Evolutionary conservation across 83 land plant genomes (phyloP).

Genomic region (Thuja plicata): DNA sequence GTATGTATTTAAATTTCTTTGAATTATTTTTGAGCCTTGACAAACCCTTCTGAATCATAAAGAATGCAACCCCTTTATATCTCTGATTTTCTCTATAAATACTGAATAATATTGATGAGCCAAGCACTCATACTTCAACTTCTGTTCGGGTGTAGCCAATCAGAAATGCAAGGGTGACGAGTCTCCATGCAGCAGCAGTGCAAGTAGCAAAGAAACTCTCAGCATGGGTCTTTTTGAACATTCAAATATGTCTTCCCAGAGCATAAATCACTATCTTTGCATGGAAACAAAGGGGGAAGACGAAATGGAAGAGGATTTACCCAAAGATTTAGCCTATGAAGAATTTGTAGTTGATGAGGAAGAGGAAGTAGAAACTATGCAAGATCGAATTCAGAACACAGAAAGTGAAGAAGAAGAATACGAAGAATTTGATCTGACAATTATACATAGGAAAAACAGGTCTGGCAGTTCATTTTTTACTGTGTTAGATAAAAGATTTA

Average conservation of each 20-base stretch:
- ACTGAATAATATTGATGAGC: not conserved
- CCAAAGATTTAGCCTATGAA: slow-evolving; percentile 13
- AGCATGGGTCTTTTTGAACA: slow-evolving; percentile 7
- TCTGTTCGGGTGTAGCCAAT: slow-evolving; percentile 8
- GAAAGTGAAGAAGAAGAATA: slow-evolving; percentile 60
- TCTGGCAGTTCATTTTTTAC: slow-evolving; percentile 20
- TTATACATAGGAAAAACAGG: slow-evolving; percentile 93
- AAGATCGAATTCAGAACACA: slow-evolving; percentile 44
- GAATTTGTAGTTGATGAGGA: slow-evolving; percentile 26
- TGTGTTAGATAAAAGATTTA: not conserved
- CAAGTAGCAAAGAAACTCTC: not conserved
- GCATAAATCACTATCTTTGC: slow-evolving; percentile 2
- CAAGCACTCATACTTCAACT: not conserved
- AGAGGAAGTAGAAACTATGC: slow-evolving; percentile 33
- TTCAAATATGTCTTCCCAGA: slow-evolving; percentile 1
- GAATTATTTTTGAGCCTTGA: not conserved
- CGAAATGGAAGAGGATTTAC: slow-evolving; percentile 10
- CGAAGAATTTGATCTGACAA: slow-evolving; percentile 79
- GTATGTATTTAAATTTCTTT: not conserved
- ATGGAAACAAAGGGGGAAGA: slow-evolving; percentile 18
- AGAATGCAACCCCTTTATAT: not conserved
- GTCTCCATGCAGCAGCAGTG: not conserved
- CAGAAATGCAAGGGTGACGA: not conserved
- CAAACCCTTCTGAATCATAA: not conserved
- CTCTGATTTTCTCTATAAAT: not conserved